These are phyloP conservation scores for Tilletia setariae DNA, from an alignment of 1,284 basidiomycete species.

Conservation along the genomic window DNA sequence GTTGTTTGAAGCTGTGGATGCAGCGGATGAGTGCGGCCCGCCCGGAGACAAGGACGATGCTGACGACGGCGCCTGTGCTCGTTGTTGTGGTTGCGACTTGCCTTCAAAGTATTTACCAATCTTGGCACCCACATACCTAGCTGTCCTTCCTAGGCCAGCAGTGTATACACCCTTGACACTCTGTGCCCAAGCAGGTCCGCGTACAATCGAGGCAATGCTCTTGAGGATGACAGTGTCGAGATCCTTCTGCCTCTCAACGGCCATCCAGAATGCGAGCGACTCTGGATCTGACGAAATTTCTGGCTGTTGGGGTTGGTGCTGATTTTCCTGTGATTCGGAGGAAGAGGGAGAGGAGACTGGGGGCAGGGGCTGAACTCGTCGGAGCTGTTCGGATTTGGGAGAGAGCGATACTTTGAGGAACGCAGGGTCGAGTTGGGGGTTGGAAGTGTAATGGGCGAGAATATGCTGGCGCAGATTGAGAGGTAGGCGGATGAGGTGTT, in stretches of 20 bases:
- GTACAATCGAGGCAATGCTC: slow-evolving; percentile 41
- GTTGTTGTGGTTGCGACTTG: neutral
- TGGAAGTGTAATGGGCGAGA: slow-evolving; percentile 34
- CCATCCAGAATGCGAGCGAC: slow-evolving; percentile 23
- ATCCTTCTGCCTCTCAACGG: slow-evolving; percentile 22
- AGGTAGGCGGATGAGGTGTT: slow-evolving; percentile 39
- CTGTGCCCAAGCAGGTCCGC: slow-evolving; percentile 42
- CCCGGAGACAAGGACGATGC: neutral
- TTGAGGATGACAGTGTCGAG: slow-evolving; percentile 38
- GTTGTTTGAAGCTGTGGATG: neutral
- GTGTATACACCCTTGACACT: slow-evolving; percentile 52
- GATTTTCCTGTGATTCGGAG: neutral
- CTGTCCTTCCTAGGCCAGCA: slow-evolving; percentile 43
- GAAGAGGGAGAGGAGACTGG: neutral
- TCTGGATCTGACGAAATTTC: neutral
- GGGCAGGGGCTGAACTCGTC: neutral
- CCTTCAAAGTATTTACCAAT: slow-evolving; percentile 33
- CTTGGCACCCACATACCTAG: slow-evolving; percentile 47
- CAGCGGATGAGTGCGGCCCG: neutral
- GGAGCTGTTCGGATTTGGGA: slow-evolving; percentile 24
- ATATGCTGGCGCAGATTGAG: slow-evolving; percentile 36
- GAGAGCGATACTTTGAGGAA: slow-evolving; percentile 44
- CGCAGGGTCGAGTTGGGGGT: slow-evolving; percentile 34
- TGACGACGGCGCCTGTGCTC: neutral
- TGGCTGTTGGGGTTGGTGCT: neutral